Conservation (phyloP, 495 filamentous ascomycete genomes). For the Pseudevernia furfuracea region DNA sequence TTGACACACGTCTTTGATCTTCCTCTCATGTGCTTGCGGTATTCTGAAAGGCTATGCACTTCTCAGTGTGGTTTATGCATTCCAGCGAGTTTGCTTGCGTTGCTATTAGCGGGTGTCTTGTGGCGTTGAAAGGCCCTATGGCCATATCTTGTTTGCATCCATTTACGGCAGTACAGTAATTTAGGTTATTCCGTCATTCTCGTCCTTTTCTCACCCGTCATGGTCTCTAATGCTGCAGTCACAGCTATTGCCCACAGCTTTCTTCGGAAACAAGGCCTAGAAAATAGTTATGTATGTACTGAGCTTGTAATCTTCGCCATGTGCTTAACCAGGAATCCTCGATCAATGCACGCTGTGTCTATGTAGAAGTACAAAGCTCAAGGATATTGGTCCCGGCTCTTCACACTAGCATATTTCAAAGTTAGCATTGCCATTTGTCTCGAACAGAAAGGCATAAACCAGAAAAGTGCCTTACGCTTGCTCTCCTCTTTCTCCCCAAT, state of each 20-base stretch:
- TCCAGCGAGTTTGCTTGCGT: background rate
- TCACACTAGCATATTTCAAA: too few species aligned
- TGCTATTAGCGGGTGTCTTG: background rate
- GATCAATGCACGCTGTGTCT: background rate
- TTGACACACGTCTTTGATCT: conserved; percentile 6
- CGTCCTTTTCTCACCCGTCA: background rate
- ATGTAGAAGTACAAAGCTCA: too few species aligned
- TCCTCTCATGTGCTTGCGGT: background rate
- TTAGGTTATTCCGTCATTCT: background rate
- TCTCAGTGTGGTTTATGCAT: background rate
- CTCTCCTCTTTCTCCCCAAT: conserved; percentile 52
- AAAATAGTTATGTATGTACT: background rate
- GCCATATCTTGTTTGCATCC: background rate
- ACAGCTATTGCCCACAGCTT: background rate
- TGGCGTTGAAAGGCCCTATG: background rate
- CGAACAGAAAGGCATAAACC: too few species aligned
- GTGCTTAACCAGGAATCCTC: background rate
- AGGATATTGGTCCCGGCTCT: background rate
- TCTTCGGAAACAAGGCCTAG: background rate
- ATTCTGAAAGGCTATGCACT: background rate
- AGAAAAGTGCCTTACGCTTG: too few species aligned
- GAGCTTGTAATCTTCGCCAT: background rate
- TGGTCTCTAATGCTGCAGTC: background rate
- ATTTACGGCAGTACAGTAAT: background rate
- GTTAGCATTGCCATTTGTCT: too few species aligned